Base-by-base conservation (phyloP, 2,329 filamentous ascomycete genomes). In the Boeremia lycopersici region DNA sequence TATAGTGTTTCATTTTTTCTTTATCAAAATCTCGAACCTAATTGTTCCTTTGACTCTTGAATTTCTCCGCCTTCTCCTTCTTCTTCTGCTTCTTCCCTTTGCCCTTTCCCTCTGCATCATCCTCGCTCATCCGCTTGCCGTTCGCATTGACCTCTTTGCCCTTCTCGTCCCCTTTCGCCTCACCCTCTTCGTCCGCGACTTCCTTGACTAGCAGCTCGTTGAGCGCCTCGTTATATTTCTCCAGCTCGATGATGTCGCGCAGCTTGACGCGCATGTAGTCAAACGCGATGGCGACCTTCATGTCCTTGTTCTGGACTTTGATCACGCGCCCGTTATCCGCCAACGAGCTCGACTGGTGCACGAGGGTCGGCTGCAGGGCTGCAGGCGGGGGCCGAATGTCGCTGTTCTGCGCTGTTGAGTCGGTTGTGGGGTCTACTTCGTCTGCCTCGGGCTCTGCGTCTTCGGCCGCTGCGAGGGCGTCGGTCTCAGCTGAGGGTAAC, bases 261-360 rank as follows among this genome's bases (percentile, higher is more conserved):
- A 92, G 76, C 71, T 81, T 86, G 35, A 92, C 84, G 5, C 83
- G 78, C 89, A 93, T 93, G 62, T 90, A 86, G 69, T 95, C 90
- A 72, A 91, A 91, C 1, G 88, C 90, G 51, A 92, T 82, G 53
- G 90, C 81, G 13, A 91, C 84, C 34, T 86, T 85, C 78, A 87
- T 83, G 56, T 85, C 80, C 17, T 75, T 77, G 6, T 72, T 76
- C 29, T 75, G 73, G 6, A 71, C 58, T 35, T 71, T 73, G 13
- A 81, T 74, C 65, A 74, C 62, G 25, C 64, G 61, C 36, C 68
- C 68, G 30, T 67, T 59, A 3, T 64, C 60, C 6, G 48, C 47
- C 6, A 60, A 12, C 1, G 51, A 51, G 0, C 59, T 60, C 1
- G 43, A 8, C 12, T 67, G 58, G 13, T 48, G 43, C 19, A 59